Evolutionary conservation across 2,329 filamentous ascomycete genomes (phyloP).

Genomic region (Aureobasidium sp.): DNA sequence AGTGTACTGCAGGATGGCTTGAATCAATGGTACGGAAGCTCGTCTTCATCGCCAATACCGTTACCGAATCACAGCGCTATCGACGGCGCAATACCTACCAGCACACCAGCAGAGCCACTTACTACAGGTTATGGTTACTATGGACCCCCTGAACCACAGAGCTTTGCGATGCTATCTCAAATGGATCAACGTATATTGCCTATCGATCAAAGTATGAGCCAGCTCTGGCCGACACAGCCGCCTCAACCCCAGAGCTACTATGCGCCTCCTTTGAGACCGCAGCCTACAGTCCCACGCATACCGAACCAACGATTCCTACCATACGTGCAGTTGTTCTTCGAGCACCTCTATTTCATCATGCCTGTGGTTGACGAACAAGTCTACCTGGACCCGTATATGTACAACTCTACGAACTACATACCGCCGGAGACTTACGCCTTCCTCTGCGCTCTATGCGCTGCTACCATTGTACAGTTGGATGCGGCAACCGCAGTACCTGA

Average conservation of each 20-base stretch:
- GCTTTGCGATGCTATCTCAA: not conserved
- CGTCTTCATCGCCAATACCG: slow-evolving; percentile 8
- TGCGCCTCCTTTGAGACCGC: not conserved
- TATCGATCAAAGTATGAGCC: not conserved
- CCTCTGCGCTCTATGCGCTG: slow-evolving; percentile 25
- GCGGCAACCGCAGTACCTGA: slow-evolving; percentile 19
- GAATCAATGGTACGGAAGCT: slow-evolving; percentile 10
- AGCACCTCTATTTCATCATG: slow-evolving; percentile 29
- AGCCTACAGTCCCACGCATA: not conserved
- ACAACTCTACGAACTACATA: slow-evolving; percentile 17
- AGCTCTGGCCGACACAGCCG: not conserved
- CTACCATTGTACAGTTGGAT: slow-evolving; percentile 26
- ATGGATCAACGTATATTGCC: not conserved
- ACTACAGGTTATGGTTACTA: not conserved
- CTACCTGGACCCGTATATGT: slow-evolving; percentile 22
- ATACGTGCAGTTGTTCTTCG: slow-evolving; percentile 27
- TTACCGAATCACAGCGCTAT: not conserved
- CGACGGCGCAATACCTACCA: not conserved
- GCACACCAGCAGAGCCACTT: not conserved
- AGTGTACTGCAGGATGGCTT: slow-evolving; percentile 1
- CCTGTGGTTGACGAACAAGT: slow-evolving; percentile 24
- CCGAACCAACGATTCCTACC: slow-evolving; percentile 18
- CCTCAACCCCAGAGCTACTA: not conserved
- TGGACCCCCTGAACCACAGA: not conserved
- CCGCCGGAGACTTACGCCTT: slow-evolving; percentile 24